Evolutionary conservation across 176 grass and related monocot species (phyloP), one percentile per base, ranked within the genome.

Genomic region (Musa beccarii): DNA sequence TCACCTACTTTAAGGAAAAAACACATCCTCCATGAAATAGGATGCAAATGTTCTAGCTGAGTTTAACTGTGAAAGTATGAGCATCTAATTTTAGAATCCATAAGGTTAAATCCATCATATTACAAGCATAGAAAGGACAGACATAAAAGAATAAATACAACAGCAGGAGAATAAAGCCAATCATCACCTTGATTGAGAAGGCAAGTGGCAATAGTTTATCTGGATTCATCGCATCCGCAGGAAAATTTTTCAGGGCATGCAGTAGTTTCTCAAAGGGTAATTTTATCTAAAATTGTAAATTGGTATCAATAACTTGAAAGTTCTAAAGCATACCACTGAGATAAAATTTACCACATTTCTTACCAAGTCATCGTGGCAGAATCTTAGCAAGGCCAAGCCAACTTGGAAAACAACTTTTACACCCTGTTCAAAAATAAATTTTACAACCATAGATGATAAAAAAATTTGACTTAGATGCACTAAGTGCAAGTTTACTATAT

Each of bases 341-440:
- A 52, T 12, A 72, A n/a, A 76, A 72, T 26, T 51, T 34, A 85
- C 8, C n/a, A 76, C 25, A 78, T 56, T 80, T 72, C 86, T 87
- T 50, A 94, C 95, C 83, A 99, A 78, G 68, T 94, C 88, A 82
- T 99, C 86, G 82, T 99, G 90, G 75, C 90, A 87, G 81, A 86
- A 92, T 86, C 76, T 94, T 76, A 99, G 63, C 53, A 99, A 84
- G 73, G 86, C 90, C 76, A 99, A 81, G 73, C 95, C 95, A 79
- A 99, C 81, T 87, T 99, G 83, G 53, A 99, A 99, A 52, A 94
- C 86, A 56, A 99, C 82, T 89, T 91, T 89, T 59, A 92, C 89
- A 76, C 95, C 95, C 95, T 99, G 67, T 22, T 77, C 13, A 13
- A 77, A 78, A 22, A 15, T 70, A 76, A 63, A 43, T 24, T 10